Percentiles rank a stretch among this genome's conserved stretches.
Evolutionary conservation across 345 rosid species (phyloP).

Genomic region (Aurinia saxatilis): DNA sequence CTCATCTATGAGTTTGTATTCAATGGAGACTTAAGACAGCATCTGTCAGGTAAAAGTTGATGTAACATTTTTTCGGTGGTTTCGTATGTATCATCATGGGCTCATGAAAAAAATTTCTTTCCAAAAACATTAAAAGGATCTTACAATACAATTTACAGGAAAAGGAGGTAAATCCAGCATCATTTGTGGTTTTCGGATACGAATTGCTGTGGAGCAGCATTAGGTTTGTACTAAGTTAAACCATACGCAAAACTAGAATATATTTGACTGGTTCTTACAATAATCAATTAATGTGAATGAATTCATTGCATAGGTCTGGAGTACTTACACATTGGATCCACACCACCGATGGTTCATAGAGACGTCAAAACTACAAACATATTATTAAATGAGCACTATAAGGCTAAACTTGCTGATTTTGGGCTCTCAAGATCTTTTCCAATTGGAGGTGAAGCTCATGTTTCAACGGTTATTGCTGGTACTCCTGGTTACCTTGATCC

Average conservation of each 20-base stretch:
- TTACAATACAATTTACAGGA: too few relatives aligned
- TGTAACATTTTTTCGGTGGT: too few relatives aligned
- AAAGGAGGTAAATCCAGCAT: too few relatives aligned
- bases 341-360: constrained; percentile 29
- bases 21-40: constrained; percentile 8
- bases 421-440: constrained; percentile 28
- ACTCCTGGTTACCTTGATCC: constrained; percentile 38
- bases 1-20: constrained; percentile 32
- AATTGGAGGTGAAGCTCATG: constrained; percentile 8
- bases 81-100: too few relatives aligned
- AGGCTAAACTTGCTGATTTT: constrained; percentile 33
- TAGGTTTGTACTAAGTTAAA: too few relatives aligned
- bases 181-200: too few relatives aligned
- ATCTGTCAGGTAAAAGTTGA: constrained; percentile 16
- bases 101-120: too few relatives aligned
- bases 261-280: too few relatives aligned
- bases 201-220: too few relatives aligned
- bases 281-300: too few relatives aligned
- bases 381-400: constrained; percentile 23
- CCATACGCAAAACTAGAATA: too few relatives aligned
- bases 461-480: not conserved
- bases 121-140: too few relatives aligned
- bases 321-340: constrained; percentile 34
- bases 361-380: constrained; percentile 36
- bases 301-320: constrained; percentile 21